Evolutionary conservation across 805 yeast species (phyloP), one percentile per base, ranked within the genome.

Genomic region (Teunomyces tritomae): DNA sequence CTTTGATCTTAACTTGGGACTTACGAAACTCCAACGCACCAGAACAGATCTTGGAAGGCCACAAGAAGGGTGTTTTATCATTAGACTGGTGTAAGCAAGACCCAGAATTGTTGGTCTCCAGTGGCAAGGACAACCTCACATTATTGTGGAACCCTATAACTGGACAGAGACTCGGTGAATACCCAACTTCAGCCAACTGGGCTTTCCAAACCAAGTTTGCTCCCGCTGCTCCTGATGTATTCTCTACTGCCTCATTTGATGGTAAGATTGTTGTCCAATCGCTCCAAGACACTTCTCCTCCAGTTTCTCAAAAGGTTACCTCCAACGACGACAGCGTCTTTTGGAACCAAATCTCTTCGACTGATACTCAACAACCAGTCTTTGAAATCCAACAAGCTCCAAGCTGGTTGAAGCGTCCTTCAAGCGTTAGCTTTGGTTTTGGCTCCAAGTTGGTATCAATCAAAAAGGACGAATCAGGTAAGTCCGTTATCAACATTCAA

Each of bases 121-220:
- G 92, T 63, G 97, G 97, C 50, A 87, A 89, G 59, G 99, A 94
- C 67, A 90, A 90, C 64, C 73, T 89, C 28, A 89, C 95, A 4
- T 70, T 84, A 52, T 72, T 94, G 57, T 94, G 99, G 99, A 89
- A 94, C 65, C 97, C 97, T 26, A 70, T 80, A 46, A 68, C 78
- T 16, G 95, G 91, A 41, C 73, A 72, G 48, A 78, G 81, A 59
- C 70, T 92, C 53, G 96, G 94, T 4, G 87, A 89, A 61, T 94
- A 88, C 65, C 97, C 98, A 46, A 80, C 95, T 9, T 80, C 95
- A 30, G 87, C 95, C 32, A 91, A 89, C 67, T 94, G 99, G 99
- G 84, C 88, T 10, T 94, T 90, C 71, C 83, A 89, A 68, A 80
- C 96, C 9, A 79, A 79, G 57, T 94, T 91, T 73, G 95, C 96